Percentiles rank a stretch among this genome's conserved stretches.
Evolutionary conservation across 1,284 basidiomycete genomes (phyloP).

Genomic region (Waitea zeae): DNA sequence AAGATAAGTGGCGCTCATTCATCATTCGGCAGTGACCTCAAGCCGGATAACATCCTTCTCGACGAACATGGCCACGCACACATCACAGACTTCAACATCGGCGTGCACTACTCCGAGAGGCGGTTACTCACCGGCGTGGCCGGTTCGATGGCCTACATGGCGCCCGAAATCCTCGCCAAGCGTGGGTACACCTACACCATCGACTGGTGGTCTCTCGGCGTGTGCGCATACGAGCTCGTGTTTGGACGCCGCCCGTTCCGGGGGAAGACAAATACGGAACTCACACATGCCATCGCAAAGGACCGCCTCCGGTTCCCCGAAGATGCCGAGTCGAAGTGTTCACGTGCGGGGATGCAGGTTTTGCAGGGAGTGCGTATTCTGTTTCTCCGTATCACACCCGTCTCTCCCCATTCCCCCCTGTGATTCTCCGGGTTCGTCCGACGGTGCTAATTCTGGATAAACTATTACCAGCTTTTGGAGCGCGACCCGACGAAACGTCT

Average conservation of each 20-base stretch:
- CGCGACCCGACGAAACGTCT: conserved; percentile 71
- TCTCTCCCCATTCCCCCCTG: conserved; percentile 1
- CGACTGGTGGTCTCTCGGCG: conserved; percentile 95
- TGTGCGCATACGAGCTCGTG: conserved; percentile 82
- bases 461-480: conserved; percentile 56
- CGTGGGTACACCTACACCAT: conserved; percentile 80
- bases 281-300: conserved; percentile 78
- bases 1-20: no score
- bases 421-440: not conserved
- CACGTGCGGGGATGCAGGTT: conserved; percentile 43
- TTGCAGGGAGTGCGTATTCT: conserved; percentile 39
- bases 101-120: conserved; percentile 85
- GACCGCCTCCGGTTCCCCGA: conserved; percentile 65
- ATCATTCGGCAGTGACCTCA: conserved; percentile 84
- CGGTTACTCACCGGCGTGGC: conserved; percentile 82
- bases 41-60: conserved; percentile 95
- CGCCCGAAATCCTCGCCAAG: conserved; percentile 79
- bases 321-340: conserved; percentile 57
- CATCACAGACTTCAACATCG: conserved; percentile 97
- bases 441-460: not conserved
- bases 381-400: conserved; percentile 3
- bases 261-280: conserved; percentile 77
- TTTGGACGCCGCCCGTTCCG: conserved; percentile 87
- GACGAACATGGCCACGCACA: conserved; percentile 94
- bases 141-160: conserved; percentile 99